Evolutionary conservation across 257 asterid genomes (phyloP).

Genomic region (Pogostemon cablin): DNA sequence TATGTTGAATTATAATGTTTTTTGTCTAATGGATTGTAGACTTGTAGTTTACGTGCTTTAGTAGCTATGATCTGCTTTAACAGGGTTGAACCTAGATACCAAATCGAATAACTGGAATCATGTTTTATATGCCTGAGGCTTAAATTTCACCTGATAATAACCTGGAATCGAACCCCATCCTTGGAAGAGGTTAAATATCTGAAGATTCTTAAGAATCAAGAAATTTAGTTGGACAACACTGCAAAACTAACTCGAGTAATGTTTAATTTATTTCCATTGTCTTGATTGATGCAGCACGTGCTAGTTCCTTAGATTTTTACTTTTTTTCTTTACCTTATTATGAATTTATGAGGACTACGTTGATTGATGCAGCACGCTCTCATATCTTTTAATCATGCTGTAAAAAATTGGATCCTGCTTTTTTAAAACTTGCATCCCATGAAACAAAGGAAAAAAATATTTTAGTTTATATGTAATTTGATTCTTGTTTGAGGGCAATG

Average conservation of each 20-base stretch:
- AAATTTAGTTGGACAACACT: constrained; percentile 24
- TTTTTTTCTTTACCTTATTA: background rate
- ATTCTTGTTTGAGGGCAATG: constrained; percentile 1
- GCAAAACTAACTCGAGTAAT: background rate
- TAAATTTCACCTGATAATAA: constrained; percentile 16
- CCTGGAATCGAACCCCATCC: constrained; percentile 1
- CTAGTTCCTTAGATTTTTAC: constrained; percentile 9
- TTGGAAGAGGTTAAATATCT: background rate
- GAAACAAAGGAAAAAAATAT: background rate
- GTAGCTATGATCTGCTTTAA: background rate
- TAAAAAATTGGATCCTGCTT: background rate
- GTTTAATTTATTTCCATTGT: constrained; percentile 18
- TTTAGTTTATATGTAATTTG: constrained; percentile 9
- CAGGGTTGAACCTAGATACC: constrained; percentile 1
- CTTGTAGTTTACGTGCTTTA: constrained; percentile 3
- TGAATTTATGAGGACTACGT: background rate
- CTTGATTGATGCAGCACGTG: constrained; percentile 13
- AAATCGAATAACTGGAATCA: background rate
- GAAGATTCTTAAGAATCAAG: constrained; percentile 19
- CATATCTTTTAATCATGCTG: constrained; percentile 10
- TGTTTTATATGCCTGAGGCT: constrained; percentile 3
- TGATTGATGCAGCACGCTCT: background rate
- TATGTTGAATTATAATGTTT: constrained; percentile 17
- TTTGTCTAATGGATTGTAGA: constrained; percentile 1
- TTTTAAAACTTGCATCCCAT: background rate